phyloP scores from a whole-genome alignment of 1,284 basidiomycete genomes.

The Cryptococcus sp. region DNA sequence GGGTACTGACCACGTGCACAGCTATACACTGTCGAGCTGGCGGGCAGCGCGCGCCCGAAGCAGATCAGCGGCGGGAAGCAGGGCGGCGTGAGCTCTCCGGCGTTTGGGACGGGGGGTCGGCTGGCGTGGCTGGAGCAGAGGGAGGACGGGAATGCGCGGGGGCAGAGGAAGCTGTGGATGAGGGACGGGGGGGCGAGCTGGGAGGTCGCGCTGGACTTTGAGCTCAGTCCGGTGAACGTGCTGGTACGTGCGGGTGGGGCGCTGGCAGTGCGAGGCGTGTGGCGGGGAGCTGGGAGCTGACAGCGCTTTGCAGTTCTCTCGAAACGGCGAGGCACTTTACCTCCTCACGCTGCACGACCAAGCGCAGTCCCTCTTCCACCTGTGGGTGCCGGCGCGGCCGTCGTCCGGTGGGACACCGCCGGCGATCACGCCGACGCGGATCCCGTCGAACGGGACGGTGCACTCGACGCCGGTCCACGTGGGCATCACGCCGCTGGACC shows the following conservation, averaged over 20 bases:
- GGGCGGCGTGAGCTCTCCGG: slow-evolving; percentile 10
- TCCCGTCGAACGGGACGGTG: slow-evolving; percentile 20
- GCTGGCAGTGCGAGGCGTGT: too few relatives aligned
- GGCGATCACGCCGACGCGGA: slow-evolving; percentile 10
- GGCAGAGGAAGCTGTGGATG: slow-evolving; percentile 12
- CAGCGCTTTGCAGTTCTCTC: slow-evolving; percentile 15
- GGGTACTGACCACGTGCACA: background rate
- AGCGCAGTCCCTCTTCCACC: slow-evolving; percentile 17
- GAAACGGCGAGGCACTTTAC: slow-evolving; percentile 20
- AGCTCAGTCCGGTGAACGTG: slow-evolving; percentile 11
- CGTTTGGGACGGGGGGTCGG: slow-evolving; percentile 3
- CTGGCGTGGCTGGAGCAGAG: slow-evolving; percentile 22
- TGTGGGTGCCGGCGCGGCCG: slow-evolving; percentile 16
- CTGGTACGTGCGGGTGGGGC: slow-evolving; percentile 8
- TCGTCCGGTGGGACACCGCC: background rate
- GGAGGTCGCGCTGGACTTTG: slow-evolving; percentile 13
- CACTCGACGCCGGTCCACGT: slow-evolving; percentile 17
- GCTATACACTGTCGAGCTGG: slow-evolving; percentile 8
- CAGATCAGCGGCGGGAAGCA: background rate
- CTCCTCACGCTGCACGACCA: slow-evolving; percentile 11
- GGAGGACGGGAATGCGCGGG: slow-evolving; percentile 6
- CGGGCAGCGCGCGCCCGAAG: background rate
- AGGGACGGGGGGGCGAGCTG: slow-evolving; percentile 2
- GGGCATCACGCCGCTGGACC: slow-evolving; percentile 23
- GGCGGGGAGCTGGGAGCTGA: too few relatives aligned